Evolutionary conservation across 495 filamentous ascomycete genomes (phyloP), one percentile per base, ranked within the genome.

Genomic region (Neurospora sp.): DNA sequence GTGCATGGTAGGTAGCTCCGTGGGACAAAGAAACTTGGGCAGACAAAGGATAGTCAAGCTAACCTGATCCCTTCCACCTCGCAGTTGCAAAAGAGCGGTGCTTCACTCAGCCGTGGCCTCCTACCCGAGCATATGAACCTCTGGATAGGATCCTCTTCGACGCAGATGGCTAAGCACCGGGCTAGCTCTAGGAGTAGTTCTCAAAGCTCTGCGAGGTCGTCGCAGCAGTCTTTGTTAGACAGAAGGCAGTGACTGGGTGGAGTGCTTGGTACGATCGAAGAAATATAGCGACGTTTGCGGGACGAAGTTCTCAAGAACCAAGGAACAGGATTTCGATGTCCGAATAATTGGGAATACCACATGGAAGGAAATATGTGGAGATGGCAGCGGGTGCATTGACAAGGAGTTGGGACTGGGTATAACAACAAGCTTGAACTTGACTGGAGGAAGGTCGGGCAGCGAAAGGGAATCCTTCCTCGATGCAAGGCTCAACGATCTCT

Each of bases 1-100:
- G 17, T 86, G 84, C 70, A 73, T 77, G 31, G 84, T 85, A 77
- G 44, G 80, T 81, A 40, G n/a, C n/a, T 35, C 39, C 31, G 27
- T 37, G 53, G 22, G 40, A 17, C 31, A 16, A 42, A 16, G n/a
- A 16, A 27, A 17, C 40, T 8, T 14, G 40, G 9, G 8, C 41
- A 27, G 12, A 17, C 17, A 70, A 40, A n/a, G 53, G 5, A 65
- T 35, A 16, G 53, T 22, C 16, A 31, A 12, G n/a, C 70, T 71
- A 14, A 74, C 27, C 3, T 12, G 8, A 16, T 35, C 3, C 22
- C 16, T 3, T 38, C 74, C 73, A 45, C 27, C 68, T 79, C 41
- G 27, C 14, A 65, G 53, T 4, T 65, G 27, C 53, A 65, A 35
- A 79, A 78, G 40, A 75, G 71, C 73, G 79, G 79, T 17, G 69